Evolutionary conservation across 2,329 filamentous ascomycete genomes (phyloP).

Genomic region (Cryphonectria nitschkei): DNA sequence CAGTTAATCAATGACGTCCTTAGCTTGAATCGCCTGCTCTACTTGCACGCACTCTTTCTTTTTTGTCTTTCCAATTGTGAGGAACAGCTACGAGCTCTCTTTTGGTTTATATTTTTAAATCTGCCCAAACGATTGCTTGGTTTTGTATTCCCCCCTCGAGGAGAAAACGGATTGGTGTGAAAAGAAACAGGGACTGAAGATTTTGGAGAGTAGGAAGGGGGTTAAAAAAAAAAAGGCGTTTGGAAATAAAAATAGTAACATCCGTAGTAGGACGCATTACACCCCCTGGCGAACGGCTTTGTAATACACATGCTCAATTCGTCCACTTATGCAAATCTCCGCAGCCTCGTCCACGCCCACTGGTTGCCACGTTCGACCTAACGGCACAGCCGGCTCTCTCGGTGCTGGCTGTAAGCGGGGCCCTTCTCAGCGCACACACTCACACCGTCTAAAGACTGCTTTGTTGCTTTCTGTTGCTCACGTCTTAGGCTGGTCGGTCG

Average conservation of each 20-base stretch:
- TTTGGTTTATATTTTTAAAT: neutral
- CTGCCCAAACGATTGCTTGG: neutral
- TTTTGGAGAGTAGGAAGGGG: neutral
- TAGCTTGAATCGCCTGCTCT: neutral
- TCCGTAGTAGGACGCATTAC: no score
- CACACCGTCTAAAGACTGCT: neutral
- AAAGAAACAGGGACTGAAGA: neutral
- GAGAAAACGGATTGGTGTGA: neutral
- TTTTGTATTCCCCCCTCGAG: neutral
- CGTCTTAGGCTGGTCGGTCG: neutral
- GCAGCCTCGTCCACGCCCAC: neutral
- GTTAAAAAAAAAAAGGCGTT: neutral
- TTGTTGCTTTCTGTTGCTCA: neutral
- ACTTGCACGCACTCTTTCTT: neutral
- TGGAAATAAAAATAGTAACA: neutral
- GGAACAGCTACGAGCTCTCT: neutral
- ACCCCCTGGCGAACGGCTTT: neutral
- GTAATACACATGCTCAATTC: constrained; percentile 8
- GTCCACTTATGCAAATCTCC: neutral
- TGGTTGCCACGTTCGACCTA: neutral
- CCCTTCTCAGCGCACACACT: no score
- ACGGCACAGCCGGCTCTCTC: constrained; percentile 1
- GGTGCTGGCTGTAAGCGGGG: no score
- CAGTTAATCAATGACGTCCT: constrained; percentile 12
- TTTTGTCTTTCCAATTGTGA: neutral